Base-by-base conservation (phyloP, 257 asterid genomes). In the Prunella vulgaris region DNA sequence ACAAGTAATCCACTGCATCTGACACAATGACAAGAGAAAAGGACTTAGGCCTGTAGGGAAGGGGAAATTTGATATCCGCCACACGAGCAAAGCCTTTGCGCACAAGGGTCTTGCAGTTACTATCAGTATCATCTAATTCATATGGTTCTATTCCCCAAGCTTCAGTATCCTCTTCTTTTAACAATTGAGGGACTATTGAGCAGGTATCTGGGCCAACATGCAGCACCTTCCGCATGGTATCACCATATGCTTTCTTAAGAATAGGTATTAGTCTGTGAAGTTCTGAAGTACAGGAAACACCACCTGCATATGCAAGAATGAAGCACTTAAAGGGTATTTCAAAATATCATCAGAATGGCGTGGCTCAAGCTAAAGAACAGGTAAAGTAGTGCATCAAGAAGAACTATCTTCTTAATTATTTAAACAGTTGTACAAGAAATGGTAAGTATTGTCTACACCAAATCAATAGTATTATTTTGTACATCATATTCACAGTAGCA, bases 131-230 rank as follows among this genome's bases (percentile, higher is more conserved):
- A 48, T 89, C 96, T 51, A 87, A 71, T 62, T 89, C 98, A 57
- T 87, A 89, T 21, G 98, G 96, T 68, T 92, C 98, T 51, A 92
- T 57, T 10, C 98, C 98, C 96, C 98, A 89, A 33, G 90, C 98
- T 81, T 87, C 96, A 14, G 90, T 86, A 60, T 87, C 96, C 68
- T 84, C 96, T 86, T 92, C 95, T 81, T 89, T 87, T 49, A 82
- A 68, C 60, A 89, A 60, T 62, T 78, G 83, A 64, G 94, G 79
- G 60, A 89, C 89, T 59, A 86, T 83, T 64, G 95, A 87, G 82
- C 98, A 92, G 75, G 96, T 84, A 42, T 92, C 96, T 17, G 98
- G 96, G 63, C 98, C 98, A 22, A 89, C 83, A 60, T 89, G 96
- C 84, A 92, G 79, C 67, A 92, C 90, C 80, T 84, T 92, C 56